Evolutionary conservation across 1,139 yeast species (phyloP), one percentile per base, ranked within the genome.

Genomic region (Magnusiomyces magnusii): DNA sequence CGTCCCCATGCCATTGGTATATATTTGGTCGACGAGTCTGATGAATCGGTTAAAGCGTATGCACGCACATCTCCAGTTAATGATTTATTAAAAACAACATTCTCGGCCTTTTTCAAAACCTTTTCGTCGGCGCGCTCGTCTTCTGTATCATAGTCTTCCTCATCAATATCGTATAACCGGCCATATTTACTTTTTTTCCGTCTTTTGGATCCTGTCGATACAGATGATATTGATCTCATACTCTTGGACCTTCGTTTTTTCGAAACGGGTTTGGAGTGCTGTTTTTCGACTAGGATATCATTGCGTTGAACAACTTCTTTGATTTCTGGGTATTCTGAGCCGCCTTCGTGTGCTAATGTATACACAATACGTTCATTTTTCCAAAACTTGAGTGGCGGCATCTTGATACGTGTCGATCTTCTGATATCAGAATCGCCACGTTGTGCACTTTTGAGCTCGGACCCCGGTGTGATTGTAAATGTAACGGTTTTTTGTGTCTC

Each of bases 331-430:
- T 63, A 62, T 54, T 65, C 58, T 21, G 60, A 60, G 15, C 68
- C 69, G 9, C 67, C 70, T 19, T 70, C 74, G n/a, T 66, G 60
- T 64, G 73, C 58, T 25, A 68, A 62, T 31, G 85, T 80, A 67
- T 86, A 89, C 1, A 87, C 81, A 47, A 87, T 80, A 61, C 84
- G 77, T 71, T 91, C 97, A 68, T 87, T 87, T 70, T 88, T 81
- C 97, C 97, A 90, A 69, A 79, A 87, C 13, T 91, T 93, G 63
- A 90, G 75, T 0, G 96, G 95, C 1, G 86, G 82, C 7, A 87
- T 79, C 64, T 81, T 80, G 0, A 82, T 80, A 67, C 97, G 78
- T 52, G 78, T 77, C 0, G 96, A 87, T 62, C 82, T 73, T 62
- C 87, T 66, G 25, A 66, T 52, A n/a, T 64, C 65, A 7, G 47